Conservation (phyloP, 192 early-diverging fungal species). For the Mortierella claussenii region DNA sequence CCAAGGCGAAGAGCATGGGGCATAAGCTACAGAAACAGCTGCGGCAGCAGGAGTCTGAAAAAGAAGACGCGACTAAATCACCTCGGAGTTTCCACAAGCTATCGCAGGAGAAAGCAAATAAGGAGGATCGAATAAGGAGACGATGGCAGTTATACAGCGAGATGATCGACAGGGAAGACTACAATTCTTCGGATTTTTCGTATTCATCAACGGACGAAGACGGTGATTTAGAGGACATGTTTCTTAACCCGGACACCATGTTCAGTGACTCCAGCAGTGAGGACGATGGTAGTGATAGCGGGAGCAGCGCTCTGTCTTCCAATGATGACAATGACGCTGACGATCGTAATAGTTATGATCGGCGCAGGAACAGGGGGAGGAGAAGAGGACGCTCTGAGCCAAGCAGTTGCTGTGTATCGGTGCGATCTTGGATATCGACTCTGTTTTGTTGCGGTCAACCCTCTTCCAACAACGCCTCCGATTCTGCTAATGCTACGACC, state of each 20-base stretch:
- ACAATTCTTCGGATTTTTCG: conserved; percentile 37
- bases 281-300: neutral
- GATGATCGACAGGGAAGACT: conserved; percentile 27
- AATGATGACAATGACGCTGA: neutral
- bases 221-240: conserved; percentile 9
- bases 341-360: neutral
- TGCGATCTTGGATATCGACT: neutral
- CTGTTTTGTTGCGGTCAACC: neutral
- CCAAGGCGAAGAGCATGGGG: too few species aligned
- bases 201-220: conserved; percentile 27
- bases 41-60: too few species aligned
- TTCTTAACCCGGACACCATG: neutral
- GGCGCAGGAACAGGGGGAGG: too few species aligned
- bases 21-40: neutral
- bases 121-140: neutral
- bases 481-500: neutral
- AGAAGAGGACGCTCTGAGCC: too few species aligned
- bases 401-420: too few species aligned
- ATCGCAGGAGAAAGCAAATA: neutral
- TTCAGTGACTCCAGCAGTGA: neutral
- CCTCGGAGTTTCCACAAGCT: neutral
- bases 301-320: neutral
- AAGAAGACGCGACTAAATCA: neutral
- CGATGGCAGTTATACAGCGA: conserved; percentile 11
- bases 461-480: too few species aligned